Evolutionary conservation across 2,329 filamentous ascomycete species (phyloP), one percentile per base, ranked within the genome.

Genomic region (Coniochaeta prunicola): DNA sequence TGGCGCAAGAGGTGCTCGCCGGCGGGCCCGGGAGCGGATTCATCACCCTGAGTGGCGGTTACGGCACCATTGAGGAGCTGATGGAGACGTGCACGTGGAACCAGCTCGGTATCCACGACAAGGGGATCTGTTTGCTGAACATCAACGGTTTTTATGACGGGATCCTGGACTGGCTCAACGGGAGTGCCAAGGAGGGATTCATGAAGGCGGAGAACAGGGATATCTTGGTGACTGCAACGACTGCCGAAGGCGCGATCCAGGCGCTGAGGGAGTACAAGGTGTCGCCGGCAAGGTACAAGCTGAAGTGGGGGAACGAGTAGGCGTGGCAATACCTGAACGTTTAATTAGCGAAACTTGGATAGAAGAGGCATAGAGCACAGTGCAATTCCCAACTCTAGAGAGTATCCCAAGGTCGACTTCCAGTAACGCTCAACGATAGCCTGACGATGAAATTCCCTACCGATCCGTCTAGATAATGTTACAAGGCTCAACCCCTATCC

Each of bases 61-160:
- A 93, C 73, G 94, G 94, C 21, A 99, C 94, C 2, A 82, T 97
- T 71, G 94, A 99, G 77, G 94, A 99, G 80, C 81, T 99, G 70
- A 92, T 96, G 74, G 91, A 96, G 77, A 85, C 91, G 2, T 87
- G 86, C 28, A 96, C 91, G 12, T 99, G 94, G 92, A 97, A 97
- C 73, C 94, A 97, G 77, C 76, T 99, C 56, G 93, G 94, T 1
- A 97, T 99, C 64, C 94, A 97, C 74, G 81, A 80, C 66, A 80
- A 82, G 56, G 90, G 89, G 3, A 86, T 97, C 53, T 86, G 93
- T 58, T 77, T 97, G 55, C 84, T 90, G 65, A 97, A 97, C 72
- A 81, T 97, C 28, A 86, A 92, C 58, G 91, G 92, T 0, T 97
- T 96, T 74, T 99, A 92, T 84, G 89, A 96, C 72, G 92, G 92